Evolutionary conservation across 1,284 basidiomycete species (phyloP), one percentile per base, ranked within the genome.

Genomic region (Leccinum colubrinum): DNA sequence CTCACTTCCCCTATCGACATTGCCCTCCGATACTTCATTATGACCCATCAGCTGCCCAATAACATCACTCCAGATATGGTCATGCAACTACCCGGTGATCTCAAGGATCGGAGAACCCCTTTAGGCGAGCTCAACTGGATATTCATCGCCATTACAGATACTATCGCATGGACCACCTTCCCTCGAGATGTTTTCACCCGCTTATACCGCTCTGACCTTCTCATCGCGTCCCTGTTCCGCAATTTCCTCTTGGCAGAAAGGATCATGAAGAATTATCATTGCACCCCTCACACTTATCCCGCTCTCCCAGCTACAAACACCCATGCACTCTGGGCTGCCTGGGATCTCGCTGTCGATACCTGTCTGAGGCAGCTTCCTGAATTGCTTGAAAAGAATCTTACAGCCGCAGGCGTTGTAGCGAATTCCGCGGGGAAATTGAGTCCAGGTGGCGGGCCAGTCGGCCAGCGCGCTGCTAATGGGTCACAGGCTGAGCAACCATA

Each of bases 51-150:
- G 17, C 81, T 93, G 5, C 89, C 90, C 3, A 85, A 84, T 63
- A 85, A 85, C 60, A 85, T 94, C 67, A 91, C 90, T 1, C 83
- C 91, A 35, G 95, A 98, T 70, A 94, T 96, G 89, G 92, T 97
- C 43, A 90, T 95, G 85, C 92, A 96, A 72, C 87, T 99, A 17
- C 97, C 97, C 0, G 97, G 97, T 4, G 95, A 98, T 70, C 84
- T 99, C 64, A 98, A 98, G 76, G 97, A 99, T 72, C 85, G 97
- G 37, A 85, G 95, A 25, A 98, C 97, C 3, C 97, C 97, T 1
- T 82, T 99, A 2, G 97, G 97, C 58, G 97, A 99, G 77, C 86
- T 99, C 30, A 98, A 98, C 76, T 99, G 97, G 97, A 98, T 99
- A 68, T 98, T 99, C 78, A 98, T 95, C 2, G 95, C 97, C 48